Base-by-base conservation (phyloP, 2,329 filamentous ascomycete species). In the Ophiostoma ulmi region DNA sequence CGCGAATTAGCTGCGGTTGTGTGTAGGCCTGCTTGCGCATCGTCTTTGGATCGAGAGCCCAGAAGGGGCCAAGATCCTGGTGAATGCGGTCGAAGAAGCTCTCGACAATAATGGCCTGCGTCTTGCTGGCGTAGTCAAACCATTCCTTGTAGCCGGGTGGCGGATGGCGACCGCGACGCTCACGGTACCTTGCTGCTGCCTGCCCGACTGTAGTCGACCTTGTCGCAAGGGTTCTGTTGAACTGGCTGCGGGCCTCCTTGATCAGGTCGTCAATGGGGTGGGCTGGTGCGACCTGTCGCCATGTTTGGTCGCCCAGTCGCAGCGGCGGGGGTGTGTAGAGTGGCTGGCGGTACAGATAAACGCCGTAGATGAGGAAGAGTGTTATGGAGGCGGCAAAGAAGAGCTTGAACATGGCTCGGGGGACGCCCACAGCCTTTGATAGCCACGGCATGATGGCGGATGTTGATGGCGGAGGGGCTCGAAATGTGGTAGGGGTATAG, bases 21-120 rank as follows among this genome's bases (percentile, higher is more conserved):
- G 78, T 76, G 36, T 80, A 77, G 58, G 83, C 80, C 68, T 80
- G 78, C 41, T 64, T 66, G 22, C 74, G 74, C 68, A 76, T 73
- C 17, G 71, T 58, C 41, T 35, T 65, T 1, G 85, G 78, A 10
- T 84, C 78, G 5, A 86, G 74, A 7, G 82, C 84, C 85, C 85
- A 87, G 73, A 87, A 85, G 0, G 85, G 85, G 41, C 77, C 77
- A 5, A 84, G 75, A 73, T 86, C 84, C 72, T 85, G 31, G 75
- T 85, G 82, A 68, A 86, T 84, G 75, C 84, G 84, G 72, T 86
- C 84, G 72, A 85, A 86, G 73, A 82, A 83, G 72, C 82, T 79
- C 74, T 84, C 83, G 38, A 84, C 78, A 35, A 84, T 77, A 72
- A 83, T 74, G 61, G 81, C 81, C 38, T 81, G 75, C 63, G 80